Conservation (phyloP, 768 basidiomycete genomes). For the Lactarius sp. region DNA sequence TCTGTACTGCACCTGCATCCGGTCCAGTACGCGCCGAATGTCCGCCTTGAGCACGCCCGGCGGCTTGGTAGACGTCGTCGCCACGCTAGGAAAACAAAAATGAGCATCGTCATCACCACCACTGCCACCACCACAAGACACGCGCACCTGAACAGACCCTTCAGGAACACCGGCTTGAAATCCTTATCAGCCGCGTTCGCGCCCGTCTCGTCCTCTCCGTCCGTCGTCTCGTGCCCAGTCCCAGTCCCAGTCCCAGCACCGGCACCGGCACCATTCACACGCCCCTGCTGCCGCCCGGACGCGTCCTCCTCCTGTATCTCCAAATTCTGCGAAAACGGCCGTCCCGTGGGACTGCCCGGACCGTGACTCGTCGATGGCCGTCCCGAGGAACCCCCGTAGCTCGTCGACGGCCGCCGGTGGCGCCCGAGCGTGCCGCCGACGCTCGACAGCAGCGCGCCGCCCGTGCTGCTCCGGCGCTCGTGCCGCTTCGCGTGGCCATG, state of each 20-base stretch:
- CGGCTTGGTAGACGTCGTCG: slow-evolving; percentile 90
- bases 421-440: slow-evolving; percentile 56
- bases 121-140: neutral
- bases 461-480: slow-evolving; percentile 73
- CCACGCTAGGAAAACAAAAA: slow-evolving; percentile 51
- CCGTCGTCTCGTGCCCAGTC: slow-evolving; percentile 6
- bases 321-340: slow-evolving; percentile 47
- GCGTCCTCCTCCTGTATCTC: slow-evolving; percentile 39
- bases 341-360: slow-evolving; percentile 29
- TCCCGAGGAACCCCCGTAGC: slow-evolving; percentile 38
- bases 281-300: neutral
- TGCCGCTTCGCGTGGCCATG: slow-evolving; percentile 58
- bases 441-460: slow-evolving; percentile 51
- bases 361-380: slow-evolving; percentile 29
- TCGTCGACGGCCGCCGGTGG: slow-evolving; percentile 67
- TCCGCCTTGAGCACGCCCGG: slow-evolving; percentile 77
- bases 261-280: slow-evolving; percentile 6
- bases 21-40: slow-evolving; percentile 79
- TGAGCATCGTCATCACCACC: neutral
- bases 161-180: slow-evolving; percentile 92
- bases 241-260: neutral
- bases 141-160: slow-evolving; percentile 87
- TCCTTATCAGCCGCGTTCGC: slow-evolving; percentile 50
- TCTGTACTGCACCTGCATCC: slow-evolving; percentile 93
- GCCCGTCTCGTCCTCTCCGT: slow-evolving; percentile 17